Evolutionary conservation across 768 basidiomycete genomes (phyloP), one percentile per base, ranked within the genome.

Genomic region (Suillus lakei): DNA sequence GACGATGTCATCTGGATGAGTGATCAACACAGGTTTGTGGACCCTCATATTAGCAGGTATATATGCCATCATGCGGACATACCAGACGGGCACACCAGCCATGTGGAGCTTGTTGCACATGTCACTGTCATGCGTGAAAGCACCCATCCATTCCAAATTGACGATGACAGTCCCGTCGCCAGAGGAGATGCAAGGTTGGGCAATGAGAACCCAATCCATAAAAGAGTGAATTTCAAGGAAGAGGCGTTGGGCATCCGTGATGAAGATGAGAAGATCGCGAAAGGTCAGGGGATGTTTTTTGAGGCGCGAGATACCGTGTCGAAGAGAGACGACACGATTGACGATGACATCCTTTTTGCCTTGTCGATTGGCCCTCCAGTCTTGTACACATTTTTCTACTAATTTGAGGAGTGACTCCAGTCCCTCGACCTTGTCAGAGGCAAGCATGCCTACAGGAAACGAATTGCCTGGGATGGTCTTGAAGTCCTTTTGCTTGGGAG

Each of bases 1-100:
- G 23, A 56, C 15, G 6, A 48, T 48, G 12, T 56, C 10, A 56
- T 56, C 55, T 1, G 30, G 15, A 56, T n/a, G 23, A 0, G 30
- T 56, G 0, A 56, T 21, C 1, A 39, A 34, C 5, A 56, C 16
- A 3, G 32, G 55, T 32, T 56, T 32, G 28, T 10, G 9, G 15
- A 56, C 38, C 21, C 4, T 56, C 55, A 56, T 56, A 26, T 26
- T 26, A 0, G 10, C 23, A 48, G 46, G 46, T 26, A 48, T 48
- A 7, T 48, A 48, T 15, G 46, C 12, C 46, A 48, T 48, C 5
- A 5, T 48, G 12, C 13, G 1, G 46, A 48, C 46, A 38, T 12
- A 39, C 60, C 60, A 61, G 18, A 61, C 5, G 1, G 60, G 60
- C 5, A 61, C 10, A 18, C 60, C 60, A 30, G 60, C 60, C 23